Base-by-base conservation (phyloP, 192 early-diverging fungal species). In the Chytriomyces sp. region DNA sequence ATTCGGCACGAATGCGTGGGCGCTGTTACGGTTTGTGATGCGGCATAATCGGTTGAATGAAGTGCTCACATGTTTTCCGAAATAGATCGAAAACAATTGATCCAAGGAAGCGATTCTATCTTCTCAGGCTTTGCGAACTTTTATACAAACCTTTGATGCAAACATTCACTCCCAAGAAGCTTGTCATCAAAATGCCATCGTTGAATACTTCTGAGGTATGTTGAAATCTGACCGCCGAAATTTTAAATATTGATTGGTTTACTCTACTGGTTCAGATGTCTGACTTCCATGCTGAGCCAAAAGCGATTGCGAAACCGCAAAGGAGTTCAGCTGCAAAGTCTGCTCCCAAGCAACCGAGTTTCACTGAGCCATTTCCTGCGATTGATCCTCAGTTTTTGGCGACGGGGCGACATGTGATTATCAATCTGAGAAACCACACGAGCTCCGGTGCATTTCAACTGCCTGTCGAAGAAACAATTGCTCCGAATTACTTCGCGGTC, bases 51-150 rank as follows among this genome's bases (percentile, higher is more conserved):
- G 64, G 23, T 13, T 65, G 62, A 5, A 5, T 64, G 18, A 28
- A 35, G 35, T 35, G 35, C 35, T 35, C 35, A 35, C 53, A 57
- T 57, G 16, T 46, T 28, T n/a, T 69, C 5, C 20, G 10, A 44
- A 44, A 10, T n/a, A 75, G 73, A 35, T 65, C 43, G 6, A 44
- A 26, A 13, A 46, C 46, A 13, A 26, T 91, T 65, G 90, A 91
- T 73, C 86, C 88, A 47, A 84, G 86, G 24, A 80, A 88, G n/a
- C 69, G 86, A 18, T 86, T 87, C 46, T 86, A 88, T 64, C 71
- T 91, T 5, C 76, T 92, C 8, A 80, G 86, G 28, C 90, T 92
- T 69, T 90, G 89, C 76, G 90, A 92, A 69, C 79, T 84, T 50
- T 80, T 90, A 44, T 91, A 90, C 69, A 89, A 89, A 28, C 87